phyloP scores from a whole-genome alignment of 2,329 filamentous ascomycete species.

The Aspergillus versicolor region DNA sequence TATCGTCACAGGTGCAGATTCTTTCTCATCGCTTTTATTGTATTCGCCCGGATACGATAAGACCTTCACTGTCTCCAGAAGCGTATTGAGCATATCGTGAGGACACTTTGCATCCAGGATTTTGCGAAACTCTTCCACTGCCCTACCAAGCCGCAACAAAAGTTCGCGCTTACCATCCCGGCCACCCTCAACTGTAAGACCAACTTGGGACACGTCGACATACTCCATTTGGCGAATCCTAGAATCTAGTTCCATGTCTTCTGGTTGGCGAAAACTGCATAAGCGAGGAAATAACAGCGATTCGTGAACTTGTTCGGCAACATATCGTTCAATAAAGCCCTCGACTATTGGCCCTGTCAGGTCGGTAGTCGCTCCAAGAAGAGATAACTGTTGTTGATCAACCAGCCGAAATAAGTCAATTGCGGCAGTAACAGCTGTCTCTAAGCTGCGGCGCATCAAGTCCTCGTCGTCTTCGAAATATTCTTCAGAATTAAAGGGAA shows the following conservation, averaged over 20 bases:
- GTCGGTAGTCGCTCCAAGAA: slow-evolving; percentile 89
- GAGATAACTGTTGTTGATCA: slow-evolving; percentile 90
- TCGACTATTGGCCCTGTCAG: slow-evolving; percentile 90
- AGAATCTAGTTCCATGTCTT: slow-evolving; percentile 83
- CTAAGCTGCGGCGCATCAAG: slow-evolving; percentile 80
- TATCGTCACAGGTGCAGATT: slow-evolving; percentile 59
- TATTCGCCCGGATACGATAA: slow-evolving; percentile 65
- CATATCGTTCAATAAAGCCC: slow-evolving; percentile 89
- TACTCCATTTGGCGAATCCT: slow-evolving; percentile 92
- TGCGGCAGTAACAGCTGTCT: slow-evolving; percentile 87
- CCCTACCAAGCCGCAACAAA: slow-evolving; percentile 70
- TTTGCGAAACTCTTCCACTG: slow-evolving; percentile 85
- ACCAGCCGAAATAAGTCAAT: slow-evolving; percentile 96
- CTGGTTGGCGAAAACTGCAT: slow-evolving; percentile 71
- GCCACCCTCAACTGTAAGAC: slow-evolving; percentile 79
- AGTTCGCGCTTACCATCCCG: slow-evolving; percentile 77
- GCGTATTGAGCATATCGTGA: slow-evolving; percentile 81
- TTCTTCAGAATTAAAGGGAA: slow-evolving; percentile 61
- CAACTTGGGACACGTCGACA: slow-evolving; percentile 91
- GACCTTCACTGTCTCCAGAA: slow-evolving; percentile 78
- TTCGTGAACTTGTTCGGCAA: slow-evolving; percentile 89
- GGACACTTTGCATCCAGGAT: slow-evolving; percentile 75
- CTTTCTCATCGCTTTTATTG: slow-evolving; percentile 49
- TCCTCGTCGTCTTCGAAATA: slow-evolving; percentile 90
- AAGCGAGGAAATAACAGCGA: slow-evolving; percentile 78